phyloP scores from a whole-genome alignment of 1,139 yeast genomes.

The Hemisphaericaspora lyxosophila region DNA sequence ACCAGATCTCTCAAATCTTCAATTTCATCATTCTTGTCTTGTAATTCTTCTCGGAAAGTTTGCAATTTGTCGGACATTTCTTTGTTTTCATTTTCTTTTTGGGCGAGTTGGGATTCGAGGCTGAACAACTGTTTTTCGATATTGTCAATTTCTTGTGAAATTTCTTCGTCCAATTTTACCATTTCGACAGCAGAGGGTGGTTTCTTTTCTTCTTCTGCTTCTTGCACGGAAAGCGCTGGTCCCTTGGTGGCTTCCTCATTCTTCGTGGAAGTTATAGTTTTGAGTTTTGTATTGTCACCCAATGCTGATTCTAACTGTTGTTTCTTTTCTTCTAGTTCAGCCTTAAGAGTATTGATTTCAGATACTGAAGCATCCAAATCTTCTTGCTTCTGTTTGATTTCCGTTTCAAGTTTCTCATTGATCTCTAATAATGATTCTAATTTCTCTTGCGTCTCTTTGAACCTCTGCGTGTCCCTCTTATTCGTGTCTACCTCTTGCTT shows the following conservation, averaged over 20 bases:
- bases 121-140: slow-evolving; percentile 11
- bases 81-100: slow-evolving; percentile 15
- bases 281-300: slow-evolving; percentile 8
- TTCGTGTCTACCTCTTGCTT: slow-evolving; percentile 14
- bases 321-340: not conserved
- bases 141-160: slow-evolving; percentile 16
- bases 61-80: slow-evolving; percentile 17
- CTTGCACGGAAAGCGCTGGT: not conserved
- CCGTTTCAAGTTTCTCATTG: not conserved
- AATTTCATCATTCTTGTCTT: slow-evolving; percentile 48
- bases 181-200: not conserved
- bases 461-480: slow-evolving; percentile 17
- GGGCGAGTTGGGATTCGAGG: slow-evolving; percentile 3
- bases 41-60: slow-evolving; percentile 20
- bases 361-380: not conserved
- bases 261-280: slow-evolving; percentile 2
- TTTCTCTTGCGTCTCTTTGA: slow-evolving; percentile 12
- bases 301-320: not conserved
- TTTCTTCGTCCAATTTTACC: not conserved
- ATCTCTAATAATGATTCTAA: not conserved
- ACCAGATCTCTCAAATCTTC: slow-evolving; percentile 69
- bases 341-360: not conserved
- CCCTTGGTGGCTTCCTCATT: not conserved
- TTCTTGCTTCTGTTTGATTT: not conserved
- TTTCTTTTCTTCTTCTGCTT: slow-evolving; percentile 5